Base-by-base conservation (phyloP, 1,139 yeast species). In the Diutina sp. region DNA sequence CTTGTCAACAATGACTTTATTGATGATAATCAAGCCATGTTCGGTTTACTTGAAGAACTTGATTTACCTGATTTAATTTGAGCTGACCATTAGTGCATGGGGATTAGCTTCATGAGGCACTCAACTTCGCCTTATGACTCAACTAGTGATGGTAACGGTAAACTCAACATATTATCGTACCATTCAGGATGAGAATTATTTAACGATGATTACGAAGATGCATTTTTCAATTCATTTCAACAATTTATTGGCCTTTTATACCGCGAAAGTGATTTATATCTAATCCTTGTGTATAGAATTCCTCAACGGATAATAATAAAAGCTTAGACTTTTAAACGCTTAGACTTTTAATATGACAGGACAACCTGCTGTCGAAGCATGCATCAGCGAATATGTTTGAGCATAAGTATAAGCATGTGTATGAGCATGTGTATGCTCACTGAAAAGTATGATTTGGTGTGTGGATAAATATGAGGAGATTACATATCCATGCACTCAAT, bases 1-100 rank as follows among this genome's bases (percentile, higher is more conserved):
- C 81, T 93, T 66, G 98, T 93, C 59, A 95, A 91, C 72, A 93
- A 93, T 67, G 91, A 91, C 66, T 93, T 85, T 61, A 70, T 78
- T 65, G 73, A 77, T 63, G 72, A 72, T 62, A 72, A 79, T 61
- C 72, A 73, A 46, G 74, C 78, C 58, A 78, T 83, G 61, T 83
- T 83, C 65, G 61, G 66, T 7, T 62, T 76, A 55, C 46, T 55
- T 12, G 48, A 47, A 12, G 30, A 28, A n/a, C 32, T 53, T 6
- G 44, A 16, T 4, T 25, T 51, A 14, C 47, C 55, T 11, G 44
- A 50, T 12, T 50, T 32, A 2, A 35, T 35, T 11, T 50, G 32
- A 50, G 44, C 44, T 11, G 38, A 21, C 12, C 32, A n/a, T n/a
- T 28, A n/a, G n/a, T 12, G 16, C 51, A 29, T 47, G 51, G 51